A percentile compares a stretch with the other conserved stretches of the same genome.
Evolutionary conservation across 164 flowering plant species (phyloP).

Genomic region (Magnolia sinica): DNA sequence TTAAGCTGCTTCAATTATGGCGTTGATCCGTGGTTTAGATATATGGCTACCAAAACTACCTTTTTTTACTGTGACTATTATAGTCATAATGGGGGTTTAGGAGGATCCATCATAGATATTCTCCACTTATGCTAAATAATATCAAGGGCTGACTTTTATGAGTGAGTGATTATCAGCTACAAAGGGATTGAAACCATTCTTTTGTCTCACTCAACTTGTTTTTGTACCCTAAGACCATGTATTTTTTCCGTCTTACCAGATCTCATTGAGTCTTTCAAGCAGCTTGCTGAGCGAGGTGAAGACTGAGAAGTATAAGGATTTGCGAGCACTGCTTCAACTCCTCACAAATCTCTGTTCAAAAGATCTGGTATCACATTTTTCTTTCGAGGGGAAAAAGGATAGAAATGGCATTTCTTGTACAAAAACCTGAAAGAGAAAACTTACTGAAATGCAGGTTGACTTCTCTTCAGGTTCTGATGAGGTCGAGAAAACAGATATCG

Average conservation of each 20-base stretch:
- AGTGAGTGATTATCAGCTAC: background rate
- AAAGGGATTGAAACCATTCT: too few relatives aligned
- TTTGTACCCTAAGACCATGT: background rate
- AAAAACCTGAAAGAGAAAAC: background rate
- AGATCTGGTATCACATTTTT: constrained; percentile 57
- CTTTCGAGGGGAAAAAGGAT: background rate
- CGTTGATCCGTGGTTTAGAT: too few relatives aligned
- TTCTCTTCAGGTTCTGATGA: constrained; percentile 67
- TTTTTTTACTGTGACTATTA: too few relatives aligned
- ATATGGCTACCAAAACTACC: too few relatives aligned
- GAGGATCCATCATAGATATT: too few relatives aligned
- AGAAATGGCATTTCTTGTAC: background rate
- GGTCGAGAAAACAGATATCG: constrained; percentile 51
- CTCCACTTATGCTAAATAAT: too few relatives aligned
- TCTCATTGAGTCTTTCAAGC: constrained; percentile 71
- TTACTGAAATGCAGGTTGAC: constrained; percentile 54
- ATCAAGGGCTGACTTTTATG: background rate
- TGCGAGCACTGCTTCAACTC: constrained; percentile 89
- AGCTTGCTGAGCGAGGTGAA: constrained; percentile 70
- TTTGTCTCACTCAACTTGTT: too few relatives aligned
- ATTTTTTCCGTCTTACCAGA: constrained; percentile 34
- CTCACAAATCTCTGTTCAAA: constrained; percentile 82
- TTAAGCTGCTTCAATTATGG: too few relatives aligned
- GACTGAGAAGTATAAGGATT: constrained; percentile 81
- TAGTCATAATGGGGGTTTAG: too few relatives aligned